Percentiles rank a stretch among this genome's conserved stretches.
phyloP scores from a whole-genome alignment of 148 eudicot species.

The Vaccinium macrocarpon region DNA sequence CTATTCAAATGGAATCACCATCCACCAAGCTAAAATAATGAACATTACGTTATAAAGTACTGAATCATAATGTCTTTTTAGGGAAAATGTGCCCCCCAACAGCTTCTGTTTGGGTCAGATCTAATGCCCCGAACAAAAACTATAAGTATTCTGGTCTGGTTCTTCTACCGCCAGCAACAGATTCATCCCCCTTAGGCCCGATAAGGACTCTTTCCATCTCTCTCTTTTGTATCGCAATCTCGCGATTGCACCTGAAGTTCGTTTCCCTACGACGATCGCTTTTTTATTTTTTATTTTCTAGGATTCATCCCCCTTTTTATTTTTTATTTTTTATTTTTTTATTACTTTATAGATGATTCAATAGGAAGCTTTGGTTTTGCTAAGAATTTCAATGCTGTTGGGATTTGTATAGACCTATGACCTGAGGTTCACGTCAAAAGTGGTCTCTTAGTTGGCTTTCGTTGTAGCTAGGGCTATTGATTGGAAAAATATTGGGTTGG shows the following conservation, averaged over 20 bases:
- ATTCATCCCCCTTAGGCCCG: background rate
- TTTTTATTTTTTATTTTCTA: background rate
- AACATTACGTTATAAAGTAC: background rate
- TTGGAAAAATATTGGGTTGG: background rate
- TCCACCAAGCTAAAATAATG: background rate
- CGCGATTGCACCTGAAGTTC: background rate
- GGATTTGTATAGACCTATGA: background rate
- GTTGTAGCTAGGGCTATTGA: background rate
- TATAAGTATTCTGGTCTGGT: background rate
- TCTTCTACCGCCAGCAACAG: background rate
- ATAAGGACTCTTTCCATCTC: background rate
- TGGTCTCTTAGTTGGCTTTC: background rate
- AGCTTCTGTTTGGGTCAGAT: background rate
- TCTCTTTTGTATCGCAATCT: background rate
- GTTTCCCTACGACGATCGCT: background rate
- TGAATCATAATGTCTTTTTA: background rate
- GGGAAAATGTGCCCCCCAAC: background rate
- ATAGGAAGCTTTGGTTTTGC: background rate
- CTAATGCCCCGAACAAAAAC: background rate
- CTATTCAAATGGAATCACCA: background rate
- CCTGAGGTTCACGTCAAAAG: background rate
- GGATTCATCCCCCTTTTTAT: too few relatives aligned
- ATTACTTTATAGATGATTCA: background rate
- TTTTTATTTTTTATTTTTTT: background rate
- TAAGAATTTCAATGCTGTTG: background rate